Base-by-base conservation (phyloP, 805 yeast genomes). In the Geotrichum ghanense region DNA sequence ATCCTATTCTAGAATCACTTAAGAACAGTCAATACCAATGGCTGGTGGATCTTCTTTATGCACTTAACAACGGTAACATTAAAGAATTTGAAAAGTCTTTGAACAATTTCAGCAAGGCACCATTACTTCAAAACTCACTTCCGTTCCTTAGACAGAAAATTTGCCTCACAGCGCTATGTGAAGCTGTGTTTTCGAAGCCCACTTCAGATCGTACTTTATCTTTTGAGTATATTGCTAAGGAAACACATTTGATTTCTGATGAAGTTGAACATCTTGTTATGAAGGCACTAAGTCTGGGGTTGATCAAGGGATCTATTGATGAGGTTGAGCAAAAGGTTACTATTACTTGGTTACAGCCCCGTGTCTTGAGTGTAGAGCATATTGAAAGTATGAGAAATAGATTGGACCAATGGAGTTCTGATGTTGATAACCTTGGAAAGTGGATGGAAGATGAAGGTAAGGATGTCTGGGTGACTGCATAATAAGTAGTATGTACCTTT, bases 261-360 rank as follows among this genome's bases (percentile, higher is more conserved):
- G 86, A 83, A 53, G 95, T 92, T 31, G 99, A 92, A 69, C 83
- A 81, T 57, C 71, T 92, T 59, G 81, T 90, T 25, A 89, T 92
- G 83, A 86, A 86, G 68, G 89, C 96, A 35, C 77, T 92, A 52
- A 79, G 92, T 52, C 69, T 92, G 48, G 85, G 84, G 16, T 72
- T 92, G 54, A 74, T 92, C 58, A 78, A 79, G 63, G 98, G 98
- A n/a, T 72, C 76, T 45, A 90, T 92, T 56, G 95, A 92, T 62
- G 95, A 92, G 68, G 85, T 88, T 40, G 76, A 77, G 44, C 77
- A 81, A 62, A 69, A 81, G 12, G 83, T 92, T 48, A 79, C 82
- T 26, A 79, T 92, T 43, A 79, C 83, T 22, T 92, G 98, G 98
- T 81, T 90, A 51, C 97, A 92, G 71, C 97, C 98, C 49, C 75